These are phyloP conservation scores for Haplosporangium sp. DNA, from an alignment of 371 early-diverging fungal genomes.

Conservation along the genomic window DNA sequence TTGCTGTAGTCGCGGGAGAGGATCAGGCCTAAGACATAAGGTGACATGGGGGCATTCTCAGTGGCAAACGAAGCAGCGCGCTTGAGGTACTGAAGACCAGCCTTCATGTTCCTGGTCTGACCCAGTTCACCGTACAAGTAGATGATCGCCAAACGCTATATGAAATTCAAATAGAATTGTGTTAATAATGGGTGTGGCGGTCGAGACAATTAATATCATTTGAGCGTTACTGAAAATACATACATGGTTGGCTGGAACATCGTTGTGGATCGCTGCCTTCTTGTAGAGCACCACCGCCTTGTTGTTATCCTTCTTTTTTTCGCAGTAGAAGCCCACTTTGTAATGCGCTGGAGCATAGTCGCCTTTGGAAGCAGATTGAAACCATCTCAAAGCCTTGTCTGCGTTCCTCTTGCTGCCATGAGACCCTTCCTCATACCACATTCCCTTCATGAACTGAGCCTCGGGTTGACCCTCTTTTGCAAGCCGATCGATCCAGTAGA, in stretches of 20 bases:
- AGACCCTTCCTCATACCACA: constrained; percentile 74
- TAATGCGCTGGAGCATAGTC: constrained; percentile 56
- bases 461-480: constrained; percentile 75
- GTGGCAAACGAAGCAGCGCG: constrained; percentile 75
- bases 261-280: constrained; percentile 78
- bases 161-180: not conserved
- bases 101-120: constrained; percentile 65
- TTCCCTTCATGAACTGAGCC: constrained; percentile 75
- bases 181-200: not conserved
- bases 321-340: constrained; percentile 62
- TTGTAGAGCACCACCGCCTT: constrained; percentile 81
- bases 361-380: constrained; percentile 56
- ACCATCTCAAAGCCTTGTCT: constrained; percentile 61
- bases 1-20: constrained; percentile 53
- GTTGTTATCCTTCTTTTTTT: constrained; percentile 68
- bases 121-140: constrained; percentile 74
- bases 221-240: constrained; percentile 28
- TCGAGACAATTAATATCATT: too few relatives aligned
- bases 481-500: constrained; percentile 77
- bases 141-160: constrained; percentile 65
- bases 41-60: constrained; percentile 73
- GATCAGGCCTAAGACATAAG: constrained; percentile 76
- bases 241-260: constrained; percentile 78
- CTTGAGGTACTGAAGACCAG: constrained; percentile 79
- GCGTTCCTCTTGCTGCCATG: constrained; percentile 66